A percentile compares a stretch with the other conserved stretches of the same genome.
Evolutionary conservation across 768 basidiomycete genomes (phyloP).

Genomic region (Mycena maculata): DNA sequence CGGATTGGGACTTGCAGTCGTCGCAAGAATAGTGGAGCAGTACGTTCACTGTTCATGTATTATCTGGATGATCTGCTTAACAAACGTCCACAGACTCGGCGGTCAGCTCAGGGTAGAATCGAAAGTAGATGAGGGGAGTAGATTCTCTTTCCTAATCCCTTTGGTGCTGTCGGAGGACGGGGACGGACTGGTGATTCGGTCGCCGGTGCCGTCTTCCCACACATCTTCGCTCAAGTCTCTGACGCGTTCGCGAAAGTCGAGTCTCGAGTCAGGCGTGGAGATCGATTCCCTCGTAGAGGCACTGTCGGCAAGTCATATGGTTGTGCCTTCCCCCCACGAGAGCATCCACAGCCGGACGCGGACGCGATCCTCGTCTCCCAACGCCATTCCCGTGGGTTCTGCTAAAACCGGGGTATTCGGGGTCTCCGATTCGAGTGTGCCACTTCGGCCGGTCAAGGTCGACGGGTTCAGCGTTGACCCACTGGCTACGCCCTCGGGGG

Average conservation of each 20-base stretch:
- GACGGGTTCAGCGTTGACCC: conserved; percentile 40
- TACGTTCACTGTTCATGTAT: conserved; percentile 5
- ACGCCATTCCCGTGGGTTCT: not conserved
- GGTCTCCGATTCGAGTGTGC: conserved; percentile 42
- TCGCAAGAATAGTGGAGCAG: conserved; percentile 83
- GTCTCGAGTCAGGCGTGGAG: conserved; percentile 44
- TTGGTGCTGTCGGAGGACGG: conserved; percentile 56
- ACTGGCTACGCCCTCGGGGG: conserved; percentile 20
- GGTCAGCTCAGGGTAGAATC: conserved; percentile 86
- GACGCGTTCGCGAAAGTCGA: conserved; percentile 42
- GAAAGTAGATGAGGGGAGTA: conserved; percentile 70
- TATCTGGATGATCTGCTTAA: not conserved
- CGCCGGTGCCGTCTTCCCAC: conserved; percentile 34
- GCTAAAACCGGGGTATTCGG: conserved; percentile 35
- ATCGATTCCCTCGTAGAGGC: conserved; percentile 64
- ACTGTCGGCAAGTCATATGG: conserved; percentile 52
- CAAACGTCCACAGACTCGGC: conserved; percentile 52
- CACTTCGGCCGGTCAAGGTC: conserved; percentile 51
- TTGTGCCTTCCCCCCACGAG: conserved; percentile 20
- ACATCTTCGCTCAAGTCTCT: conserved; percentile 34
- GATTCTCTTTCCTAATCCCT: conserved; percentile 79
- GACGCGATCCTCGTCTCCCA: conserved; percentile 21
- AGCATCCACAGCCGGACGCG: conserved; percentile 5
- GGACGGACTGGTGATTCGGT: conserved; percentile 34
- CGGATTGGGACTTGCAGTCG: conserved; percentile 81